phyloP scores from a whole-genome alignment of 768 basidiomycete species.

The Boletus rubescentipes region DNA sequence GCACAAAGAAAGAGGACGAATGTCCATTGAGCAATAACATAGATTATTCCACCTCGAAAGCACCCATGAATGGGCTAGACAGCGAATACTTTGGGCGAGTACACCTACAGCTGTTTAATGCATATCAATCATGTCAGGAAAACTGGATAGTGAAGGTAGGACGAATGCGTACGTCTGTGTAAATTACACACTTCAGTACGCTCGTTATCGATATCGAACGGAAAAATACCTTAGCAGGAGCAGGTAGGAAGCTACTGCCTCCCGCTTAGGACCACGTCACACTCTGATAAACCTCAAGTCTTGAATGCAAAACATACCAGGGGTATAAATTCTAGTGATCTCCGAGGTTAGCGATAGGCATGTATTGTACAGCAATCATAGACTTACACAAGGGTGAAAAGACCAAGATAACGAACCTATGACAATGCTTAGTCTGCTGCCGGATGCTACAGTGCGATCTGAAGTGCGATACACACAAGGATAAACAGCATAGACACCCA shows the following conservation, averaged over 20 bases:
- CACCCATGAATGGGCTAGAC: too few species aligned
- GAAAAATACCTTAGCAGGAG: not conserved
- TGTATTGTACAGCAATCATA: not conserved
- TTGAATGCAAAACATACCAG: not conserved
- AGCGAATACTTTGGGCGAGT: not conserved
- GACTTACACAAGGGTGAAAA: conserved; percentile 1
- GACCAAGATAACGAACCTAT: conserved; percentile 11
- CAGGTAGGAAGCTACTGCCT: conserved; percentile 3
- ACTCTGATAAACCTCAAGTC: not conserved
- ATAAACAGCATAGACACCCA: conserved; percentile 8
- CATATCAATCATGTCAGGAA: not conserved
- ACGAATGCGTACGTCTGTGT: conserved; percentile 1
- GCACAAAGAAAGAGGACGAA: not conserved
- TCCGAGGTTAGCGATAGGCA: not conserved
- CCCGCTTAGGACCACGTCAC: not conserved
- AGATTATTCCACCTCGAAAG: not conserved
- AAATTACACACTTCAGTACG: not conserved
- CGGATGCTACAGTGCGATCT: not conserved
- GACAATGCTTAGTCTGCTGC: not conserved
- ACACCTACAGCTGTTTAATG: not conserved
- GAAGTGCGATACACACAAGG: not conserved
- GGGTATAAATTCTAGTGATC: not conserved
- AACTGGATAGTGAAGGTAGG: not conserved
- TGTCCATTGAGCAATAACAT: not conserved
- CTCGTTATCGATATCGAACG: not conserved